Conservation (phyloP, 768 basidiomycete genomes). For the Suillus plorans region DNA sequence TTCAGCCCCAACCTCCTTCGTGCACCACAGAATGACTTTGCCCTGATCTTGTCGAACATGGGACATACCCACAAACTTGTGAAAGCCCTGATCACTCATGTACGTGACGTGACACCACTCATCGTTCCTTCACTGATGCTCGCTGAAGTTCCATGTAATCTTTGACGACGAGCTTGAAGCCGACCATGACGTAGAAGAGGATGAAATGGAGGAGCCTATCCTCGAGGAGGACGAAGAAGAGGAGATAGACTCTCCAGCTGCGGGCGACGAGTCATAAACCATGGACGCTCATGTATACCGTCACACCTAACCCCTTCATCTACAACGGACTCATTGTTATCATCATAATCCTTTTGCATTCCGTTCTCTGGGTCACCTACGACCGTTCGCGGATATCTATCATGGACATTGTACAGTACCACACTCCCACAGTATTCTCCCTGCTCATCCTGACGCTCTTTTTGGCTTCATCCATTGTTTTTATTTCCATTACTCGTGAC, state of each 20-base stretch:
- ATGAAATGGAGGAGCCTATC: constrained; percentile 65
- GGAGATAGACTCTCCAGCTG: constrained; percentile 28
- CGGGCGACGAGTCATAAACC: constrained; percentile 20
- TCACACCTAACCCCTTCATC: constrained; percentile 7
- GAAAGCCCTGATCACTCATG: constrained; percentile 74
- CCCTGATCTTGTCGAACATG: constrained; percentile 79
- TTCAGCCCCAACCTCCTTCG: constrained; percentile 81
- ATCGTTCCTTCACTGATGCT: not conserved
- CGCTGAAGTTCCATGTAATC: constrained; percentile 56
- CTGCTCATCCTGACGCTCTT: not conserved
- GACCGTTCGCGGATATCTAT: constrained; percentile 26
- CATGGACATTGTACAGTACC: constrained; percentile 32
- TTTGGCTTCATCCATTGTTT: constrained; percentile 11
- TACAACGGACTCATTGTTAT: constrained; percentile 21
- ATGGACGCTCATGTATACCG: constrained; percentile 12
- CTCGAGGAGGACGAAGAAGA: constrained; percentile 68
- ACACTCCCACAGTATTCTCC: constrained; percentile 10
- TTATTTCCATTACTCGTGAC: constrained; percentile 16
- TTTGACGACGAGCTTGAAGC: constrained; percentile 70
- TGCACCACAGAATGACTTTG: constrained; percentile 77
- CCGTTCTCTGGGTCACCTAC: not conserved
- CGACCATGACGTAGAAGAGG: constrained; percentile 57
- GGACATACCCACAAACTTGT: constrained; percentile 73
- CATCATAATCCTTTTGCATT: constrained; percentile 20
- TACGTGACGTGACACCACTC: constrained; percentile 37